These are phyloP conservation scores for Colletotrichum sublineola DNA, from an alignment of 2,329 filamentous ascomycete genomes.

Conservation along the genomic window DNA sequence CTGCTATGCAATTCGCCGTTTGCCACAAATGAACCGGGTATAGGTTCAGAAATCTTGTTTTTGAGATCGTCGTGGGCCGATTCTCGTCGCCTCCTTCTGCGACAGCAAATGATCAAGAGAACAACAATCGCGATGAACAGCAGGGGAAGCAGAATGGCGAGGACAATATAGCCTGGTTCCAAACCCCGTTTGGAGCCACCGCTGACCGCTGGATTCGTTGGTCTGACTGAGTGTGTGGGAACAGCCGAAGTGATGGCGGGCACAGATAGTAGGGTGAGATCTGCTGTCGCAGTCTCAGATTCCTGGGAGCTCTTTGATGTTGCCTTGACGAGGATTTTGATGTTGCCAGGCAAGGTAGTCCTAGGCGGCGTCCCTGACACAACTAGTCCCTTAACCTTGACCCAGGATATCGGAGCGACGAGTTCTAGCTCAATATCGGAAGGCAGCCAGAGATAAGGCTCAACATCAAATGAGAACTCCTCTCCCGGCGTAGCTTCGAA, in stretches of 20 bases:
- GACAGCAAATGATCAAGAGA: constrained; percentile 48
- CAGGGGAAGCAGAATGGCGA: constrained; percentile 39
- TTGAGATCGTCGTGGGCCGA: constrained; percentile 41
- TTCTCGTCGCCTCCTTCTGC: constrained; percentile 45
- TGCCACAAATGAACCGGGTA: constrained; percentile 49
- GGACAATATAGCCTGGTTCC: constrained; percentile 37
- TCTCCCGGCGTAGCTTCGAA: constrained; percentile 58
- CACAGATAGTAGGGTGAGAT: constrained; percentile 52
- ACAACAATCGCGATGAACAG: constrained; percentile 27
- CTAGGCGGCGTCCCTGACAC: constrained; percentile 58
- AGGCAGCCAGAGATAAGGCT: constrained; percentile 57
- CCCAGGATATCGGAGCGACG: constrained; percentile 57
- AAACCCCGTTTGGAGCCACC: constrained; percentile 19
- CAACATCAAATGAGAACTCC: constrained; percentile 58
- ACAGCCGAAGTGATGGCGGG: constrained; percentile 44
- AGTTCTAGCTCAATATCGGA: constrained; percentile 55
- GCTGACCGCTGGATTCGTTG: constrained; percentile 44
- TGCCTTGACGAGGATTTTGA: constrained; percentile 49
- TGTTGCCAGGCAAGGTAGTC: constrained; percentile 46
- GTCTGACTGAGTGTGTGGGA: constrained; percentile 43
- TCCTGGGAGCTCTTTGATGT: constrained; percentile 51
- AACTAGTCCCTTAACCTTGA: constrained; percentile 55
- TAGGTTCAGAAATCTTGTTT: constrained; percentile 50
- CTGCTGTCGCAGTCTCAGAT: constrained; percentile 55
- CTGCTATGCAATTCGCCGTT: constrained; percentile 43